Evolutionary conservation across 2,329 filamentous ascomycete species (phyloP).

Genomic region (Sarocladiaceae sp.): DNA sequence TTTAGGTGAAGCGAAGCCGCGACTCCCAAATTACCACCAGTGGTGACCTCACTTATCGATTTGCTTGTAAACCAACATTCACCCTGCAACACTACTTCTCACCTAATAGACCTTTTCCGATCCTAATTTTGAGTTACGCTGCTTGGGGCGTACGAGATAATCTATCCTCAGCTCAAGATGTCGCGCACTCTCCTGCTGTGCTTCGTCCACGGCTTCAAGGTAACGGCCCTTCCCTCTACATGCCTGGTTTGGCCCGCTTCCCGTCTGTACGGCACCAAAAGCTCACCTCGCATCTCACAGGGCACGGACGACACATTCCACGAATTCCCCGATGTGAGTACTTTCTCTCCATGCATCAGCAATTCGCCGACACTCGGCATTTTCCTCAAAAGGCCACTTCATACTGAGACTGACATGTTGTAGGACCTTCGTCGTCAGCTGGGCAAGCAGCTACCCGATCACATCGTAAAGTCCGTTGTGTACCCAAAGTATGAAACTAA

Average conservation of each 20-base stretch:
- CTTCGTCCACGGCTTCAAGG: conserved; percentile 75
- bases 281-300: conserved; percentile 31
- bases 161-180: conserved; percentile 25
- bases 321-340: conserved; percentile 52
- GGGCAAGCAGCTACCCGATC: conserved; percentile 52
- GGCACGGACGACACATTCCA: conserved; percentile 67
- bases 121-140: neutral
- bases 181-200: conserved; percentile 60
- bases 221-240: conserved; percentile 17
- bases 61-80: neutral
- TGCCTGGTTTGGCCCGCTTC: neutral
- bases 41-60: too few species aligned
- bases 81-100: neutral
- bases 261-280: neutral
- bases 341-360: neutral
- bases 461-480: conserved; percentile 56
- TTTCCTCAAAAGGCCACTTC: too few species aligned
- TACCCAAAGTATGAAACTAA: conserved; percentile 72
- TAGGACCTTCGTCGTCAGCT: conserved; percentile 56
- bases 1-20: too few species aligned
- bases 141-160: neutral
- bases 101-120: neutral
- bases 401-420: neutral
- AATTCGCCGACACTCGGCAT: too few species aligned
- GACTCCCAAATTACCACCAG: too few species aligned